phyloP scores from a whole-genome alignment of 1,139 yeast genomes.

The Zygoascus sp. region DNA sequence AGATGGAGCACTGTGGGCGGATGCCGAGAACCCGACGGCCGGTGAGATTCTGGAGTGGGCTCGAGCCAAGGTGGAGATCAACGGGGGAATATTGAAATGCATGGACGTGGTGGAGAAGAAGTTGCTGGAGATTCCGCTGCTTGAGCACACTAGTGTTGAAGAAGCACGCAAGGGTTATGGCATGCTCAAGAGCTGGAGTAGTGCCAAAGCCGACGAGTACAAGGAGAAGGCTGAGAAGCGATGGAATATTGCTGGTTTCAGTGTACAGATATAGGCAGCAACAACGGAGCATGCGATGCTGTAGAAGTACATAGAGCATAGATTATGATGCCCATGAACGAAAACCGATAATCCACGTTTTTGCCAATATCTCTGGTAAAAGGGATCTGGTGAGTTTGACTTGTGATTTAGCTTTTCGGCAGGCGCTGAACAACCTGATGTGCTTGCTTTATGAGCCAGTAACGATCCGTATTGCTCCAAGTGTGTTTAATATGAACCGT shows the following conservation, averaged over 20 bases:
- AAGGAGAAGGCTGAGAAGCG: not conserved
- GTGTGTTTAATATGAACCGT: too few relatives aligned
- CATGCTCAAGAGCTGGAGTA: constrained; percentile 18
- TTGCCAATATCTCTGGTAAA: too few relatives aligned
- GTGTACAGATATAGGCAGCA: not conserved
- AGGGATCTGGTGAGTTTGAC: not conserved
- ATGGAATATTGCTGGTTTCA: not conserved
- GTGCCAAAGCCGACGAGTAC: constrained; percentile 19
- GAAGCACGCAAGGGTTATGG: constrained; percentile 13
- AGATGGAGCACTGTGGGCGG: constrained; percentile 8
- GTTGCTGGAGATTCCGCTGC: constrained; percentile 12
- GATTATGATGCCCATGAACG: too few relatives aligned
- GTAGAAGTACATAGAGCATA: not conserved
- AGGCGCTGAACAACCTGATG: too few relatives aligned
- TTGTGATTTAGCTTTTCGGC: too few relatives aligned
- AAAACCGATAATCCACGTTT: too few relatives aligned
- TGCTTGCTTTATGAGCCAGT: too few relatives aligned
- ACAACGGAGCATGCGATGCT: constrained; percentile 2
- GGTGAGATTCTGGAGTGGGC: constrained; percentile 21
- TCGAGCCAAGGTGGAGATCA: constrained; percentile 20
- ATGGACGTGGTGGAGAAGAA: constrained; percentile 13
- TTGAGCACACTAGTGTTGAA: constrained; percentile 1
- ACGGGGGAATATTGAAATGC: constrained; percentile 13
- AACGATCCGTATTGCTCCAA: too few relatives aligned
- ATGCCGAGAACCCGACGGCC: constrained; percentile 6